These are phyloP conservation scores for Verticillium nonalfalfae DNA, from an alignment of 2,329 filamentous ascomycete species.

Conservation along the genomic window DNA sequence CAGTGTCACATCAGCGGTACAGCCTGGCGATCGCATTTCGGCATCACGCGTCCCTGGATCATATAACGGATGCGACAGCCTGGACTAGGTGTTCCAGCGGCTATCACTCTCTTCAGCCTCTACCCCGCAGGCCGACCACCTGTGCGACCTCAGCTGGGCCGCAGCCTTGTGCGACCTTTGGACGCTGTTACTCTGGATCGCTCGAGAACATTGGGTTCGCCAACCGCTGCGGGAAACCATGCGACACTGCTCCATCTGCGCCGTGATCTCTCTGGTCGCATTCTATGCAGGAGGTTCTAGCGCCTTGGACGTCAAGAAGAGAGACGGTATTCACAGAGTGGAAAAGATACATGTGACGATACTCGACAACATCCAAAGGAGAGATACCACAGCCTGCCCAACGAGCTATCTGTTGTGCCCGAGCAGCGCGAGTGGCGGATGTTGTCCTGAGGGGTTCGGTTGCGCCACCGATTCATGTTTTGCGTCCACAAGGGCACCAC, in stretches of 20 bases:
- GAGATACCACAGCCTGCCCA: conserved; percentile 16
- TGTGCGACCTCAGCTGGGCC: neutral
- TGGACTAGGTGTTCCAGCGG: neutral
- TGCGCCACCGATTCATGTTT: conserved; percentile 42
- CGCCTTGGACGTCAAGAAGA: conserved; percentile 19
- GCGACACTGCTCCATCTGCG: conserved; percentile 4
- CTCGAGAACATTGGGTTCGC: neutral
- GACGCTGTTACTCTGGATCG: neutral
- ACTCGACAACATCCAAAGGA: conserved; percentile 1
- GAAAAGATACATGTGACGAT: conserved; percentile 17
- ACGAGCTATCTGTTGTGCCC: conserved; percentile 25
- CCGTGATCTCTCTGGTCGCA: neutral
- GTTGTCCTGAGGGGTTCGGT: conserved; percentile 40
- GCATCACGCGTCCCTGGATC: neutral
- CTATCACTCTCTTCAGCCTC: neutral
- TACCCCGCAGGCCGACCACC: neutral
- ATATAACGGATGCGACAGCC: neutral
- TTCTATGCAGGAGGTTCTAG: neutral
- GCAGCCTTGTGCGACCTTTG: neutral
- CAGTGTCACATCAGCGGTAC: neutral
- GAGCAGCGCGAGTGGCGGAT: conserved; percentile 33
- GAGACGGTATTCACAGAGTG: conserved; percentile 23
- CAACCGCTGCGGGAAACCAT: conserved; percentile 1
- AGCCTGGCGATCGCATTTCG: neutral
- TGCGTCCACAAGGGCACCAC: conserved; percentile 35